A percentile compares a stretch with the other conserved stretches of the same genome.
Evolutionary conservation across 169 alveolate species (phyloP).

Genomic region (Amoebophrya sp.): DNA sequence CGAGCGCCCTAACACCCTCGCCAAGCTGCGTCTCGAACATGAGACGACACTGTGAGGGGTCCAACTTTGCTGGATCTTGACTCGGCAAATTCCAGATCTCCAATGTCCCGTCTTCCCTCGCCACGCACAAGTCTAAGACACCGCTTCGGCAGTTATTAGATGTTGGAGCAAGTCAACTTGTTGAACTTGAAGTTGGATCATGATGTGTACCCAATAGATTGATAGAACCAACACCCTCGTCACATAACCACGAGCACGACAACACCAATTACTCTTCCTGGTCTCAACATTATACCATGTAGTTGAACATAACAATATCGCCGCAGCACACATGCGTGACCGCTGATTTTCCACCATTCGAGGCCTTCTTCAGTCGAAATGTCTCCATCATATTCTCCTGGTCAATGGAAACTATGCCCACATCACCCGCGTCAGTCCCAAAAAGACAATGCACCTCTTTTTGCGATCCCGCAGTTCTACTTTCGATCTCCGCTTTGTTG

Average conservation of each 20-base stretch:
- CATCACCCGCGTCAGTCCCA: not conserved
- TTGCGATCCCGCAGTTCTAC: not conserved
- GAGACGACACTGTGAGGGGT: not conserved
- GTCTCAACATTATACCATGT: too few relatives aligned
- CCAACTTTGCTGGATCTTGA: not conserved
- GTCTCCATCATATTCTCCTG: not conserved
- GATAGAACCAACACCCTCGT: too few relatives aligned
- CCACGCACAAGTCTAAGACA: not conserved
- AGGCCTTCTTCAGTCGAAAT: not conserved
- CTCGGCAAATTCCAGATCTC: not conserved
- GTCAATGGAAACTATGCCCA: not conserved
- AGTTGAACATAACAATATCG: too few relatives aligned
- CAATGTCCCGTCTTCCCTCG: conserved; percentile 13
- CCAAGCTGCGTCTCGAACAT: not conserved
- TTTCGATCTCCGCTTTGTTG: not conserved
- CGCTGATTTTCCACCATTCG: not conserved
- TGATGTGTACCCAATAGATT: too few relatives aligned
- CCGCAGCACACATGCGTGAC: conserved; percentile 21
- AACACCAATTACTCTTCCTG: too few relatives aligned
- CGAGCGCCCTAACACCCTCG: not conserved
- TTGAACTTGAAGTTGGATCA: too few relatives aligned
- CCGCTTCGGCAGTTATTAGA: conserved; percentile 28
- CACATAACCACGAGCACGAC: too few relatives aligned
- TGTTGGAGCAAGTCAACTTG: too few relatives aligned
- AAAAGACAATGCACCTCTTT: not conserved